phyloP scores from a whole-genome alignment of 257 asterid genomes.

The Linaria vulgaris region DNA sequence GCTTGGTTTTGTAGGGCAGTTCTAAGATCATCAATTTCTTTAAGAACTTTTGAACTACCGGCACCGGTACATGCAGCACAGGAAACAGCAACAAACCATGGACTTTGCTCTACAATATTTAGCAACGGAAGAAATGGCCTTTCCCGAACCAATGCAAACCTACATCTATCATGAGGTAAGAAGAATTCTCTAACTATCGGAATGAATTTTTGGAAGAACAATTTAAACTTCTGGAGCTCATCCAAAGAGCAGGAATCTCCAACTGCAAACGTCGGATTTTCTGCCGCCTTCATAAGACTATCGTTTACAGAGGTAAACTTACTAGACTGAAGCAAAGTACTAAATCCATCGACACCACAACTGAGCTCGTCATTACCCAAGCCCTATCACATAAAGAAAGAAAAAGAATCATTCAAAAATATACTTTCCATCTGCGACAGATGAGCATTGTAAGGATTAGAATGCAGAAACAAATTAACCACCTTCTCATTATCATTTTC shows the following conservation, averaged over 20 bases:
- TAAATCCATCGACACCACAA: constrained; percentile 47
- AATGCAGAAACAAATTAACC: constrained; percentile 59
- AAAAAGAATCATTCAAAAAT: constrained; percentile 26
- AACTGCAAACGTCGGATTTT: constrained; percentile 38
- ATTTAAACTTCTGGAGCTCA: constrained; percentile 58
- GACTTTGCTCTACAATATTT: constrained; percentile 52
- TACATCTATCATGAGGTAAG: constrained; percentile 76
- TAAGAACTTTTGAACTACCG: constrained; percentile 60
- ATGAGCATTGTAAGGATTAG: constrained; percentile 29
- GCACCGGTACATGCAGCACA: constrained; percentile 77
- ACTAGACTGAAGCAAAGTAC: constrained; percentile 42
- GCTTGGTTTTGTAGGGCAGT: constrained; percentile 51
- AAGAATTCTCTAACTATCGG: constrained; percentile 61
- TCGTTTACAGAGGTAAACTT: constrained; percentile 50
- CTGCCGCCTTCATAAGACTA: constrained; percentile 42
- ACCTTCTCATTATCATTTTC: constrained; percentile 76
- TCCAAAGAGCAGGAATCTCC: constrained; percentile 50
- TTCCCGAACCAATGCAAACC: constrained; percentile 67
- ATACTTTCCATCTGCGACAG: constrained; percentile 21
- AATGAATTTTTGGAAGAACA: constrained; percentile 61
- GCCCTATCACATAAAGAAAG: constrained; percentile 40
- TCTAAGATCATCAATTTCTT: constrained; percentile 64
- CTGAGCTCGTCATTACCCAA: constrained; percentile 45
- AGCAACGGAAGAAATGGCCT: constrained; percentile 63
- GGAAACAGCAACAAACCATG: constrained; percentile 61